A percentile compares a stretch with the other conserved stretches of the same genome.
These are phyloP conservation scores for Aspergillus coremiiformis DNA, from an alignment of 495 filamentous ascomycete genomes.

Conservation along the genomic window DNA sequence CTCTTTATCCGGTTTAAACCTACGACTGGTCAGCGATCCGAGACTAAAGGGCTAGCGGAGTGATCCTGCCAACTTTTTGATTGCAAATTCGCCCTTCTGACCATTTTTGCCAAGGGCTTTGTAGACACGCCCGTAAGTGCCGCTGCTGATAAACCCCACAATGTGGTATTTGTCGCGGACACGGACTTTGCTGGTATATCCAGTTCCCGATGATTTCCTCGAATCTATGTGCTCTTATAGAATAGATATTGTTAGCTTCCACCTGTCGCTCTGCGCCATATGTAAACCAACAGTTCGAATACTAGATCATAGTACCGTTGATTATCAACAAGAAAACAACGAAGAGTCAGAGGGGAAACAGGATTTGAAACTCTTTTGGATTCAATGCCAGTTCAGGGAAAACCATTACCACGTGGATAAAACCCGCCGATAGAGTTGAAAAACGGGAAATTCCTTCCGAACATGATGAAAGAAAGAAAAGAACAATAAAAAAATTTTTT, in stretches of 20 bases:
- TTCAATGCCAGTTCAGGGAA: conserved; percentile 17
- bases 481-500: too few species aligned
- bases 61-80: conserved; percentile 64
- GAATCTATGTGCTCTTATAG: conserved; percentile 32
- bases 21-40: conserved; percentile 25
- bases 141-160: conserved; percentile 94
- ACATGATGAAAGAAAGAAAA: conserved; percentile 32
- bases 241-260: conserved; percentile 2
- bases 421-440: conserved; percentile 37
- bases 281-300: not conserved
- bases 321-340: conserved; percentile 10
- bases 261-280: not conserved
- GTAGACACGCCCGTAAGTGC: conserved; percentile 98
- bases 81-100: conserved; percentile 72
- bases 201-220: conserved; percentile 34
- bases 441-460: conserved; percentile 37
- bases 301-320: not conserved
- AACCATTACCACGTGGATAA: conserved; percentile 45
- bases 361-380: conserved; percentile 1
- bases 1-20: conserved; percentile 99
- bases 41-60: not conserved
- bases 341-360: not conserved
- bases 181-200: conserved; percentile 79
- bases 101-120: conserved; percentile 83
- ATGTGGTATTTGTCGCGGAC: conserved; percentile 91